These are phyloP conservation scores for Ganoderma lingzhi DNA, from an alignment of 1,284 basidiomycete species.

Conservation along the genomic window DNA sequence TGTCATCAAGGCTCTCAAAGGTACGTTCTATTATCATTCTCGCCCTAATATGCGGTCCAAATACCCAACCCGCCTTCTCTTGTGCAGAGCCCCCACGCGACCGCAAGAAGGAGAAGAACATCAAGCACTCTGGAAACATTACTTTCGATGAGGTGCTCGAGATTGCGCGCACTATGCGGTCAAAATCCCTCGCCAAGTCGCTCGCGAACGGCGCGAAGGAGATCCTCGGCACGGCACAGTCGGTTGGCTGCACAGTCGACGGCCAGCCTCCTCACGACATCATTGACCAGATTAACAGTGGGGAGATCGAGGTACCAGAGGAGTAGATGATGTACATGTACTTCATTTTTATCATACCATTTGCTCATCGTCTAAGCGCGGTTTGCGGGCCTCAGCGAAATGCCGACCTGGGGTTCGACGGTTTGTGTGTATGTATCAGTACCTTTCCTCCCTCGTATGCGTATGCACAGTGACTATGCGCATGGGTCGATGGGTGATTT, in stretches of 20 bases:
- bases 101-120: slow-evolving; percentile 99
- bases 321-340: slow-evolving; percentile 60
- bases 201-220: slow-evolving; percentile 93
- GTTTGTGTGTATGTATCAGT: slow-evolving; percentile 16
- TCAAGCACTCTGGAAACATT: slow-evolving; percentile 97
- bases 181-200: slow-evolving; percentile 95
- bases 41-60: not conserved
- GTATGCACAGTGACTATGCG: not conserved
- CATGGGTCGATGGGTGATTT: not conserved
- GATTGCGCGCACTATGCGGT: slow-evolving; percentile 96
- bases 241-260: slow-evolving; percentile 96
- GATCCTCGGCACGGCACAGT: slow-evolving; percentile 94
- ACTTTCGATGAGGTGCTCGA: slow-evolving; percentile 95
- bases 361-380: slow-evolving; percentile 17
- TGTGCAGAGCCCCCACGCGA: slow-evolving; percentile 94
- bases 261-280: slow-evolving; percentile 94
- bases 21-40: slow-evolving; percentile 49
- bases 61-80: not conserved
- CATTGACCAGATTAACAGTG: slow-evolving; percentile 96
- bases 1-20: slow-evolving; percentile 98
- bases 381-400: not conserved
- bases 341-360: slow-evolving; percentile 30
- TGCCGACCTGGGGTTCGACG: not conserved
- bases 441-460: not conserved
- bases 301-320: slow-evolving; percentile 94